These are phyloP conservation scores for Trametes punicea DNA, from an alignment of 768 basidiomycete species.

Conservation along the genomic window DNA sequence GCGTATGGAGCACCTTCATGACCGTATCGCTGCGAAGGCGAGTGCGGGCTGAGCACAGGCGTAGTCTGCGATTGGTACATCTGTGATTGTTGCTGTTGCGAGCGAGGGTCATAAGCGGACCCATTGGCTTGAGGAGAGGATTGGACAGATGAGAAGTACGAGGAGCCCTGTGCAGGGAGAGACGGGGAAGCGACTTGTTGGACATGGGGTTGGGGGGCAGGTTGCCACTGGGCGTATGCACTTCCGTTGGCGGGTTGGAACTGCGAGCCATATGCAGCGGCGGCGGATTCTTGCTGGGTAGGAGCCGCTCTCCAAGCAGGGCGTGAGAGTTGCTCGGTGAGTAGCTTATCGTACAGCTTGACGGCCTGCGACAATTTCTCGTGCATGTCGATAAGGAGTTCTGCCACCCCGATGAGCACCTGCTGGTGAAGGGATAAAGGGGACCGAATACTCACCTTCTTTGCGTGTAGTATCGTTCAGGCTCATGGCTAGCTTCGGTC, in stretches of 20 bases:
- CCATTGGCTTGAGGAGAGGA: conserved; percentile 15
- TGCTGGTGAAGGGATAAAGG: no score
- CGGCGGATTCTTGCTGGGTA: conserved; percentile 7
- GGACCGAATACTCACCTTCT: conserved; percentile 57
- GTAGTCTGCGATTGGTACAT: conserved; percentile 18
- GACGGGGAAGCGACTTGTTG: conserved; percentile 10
- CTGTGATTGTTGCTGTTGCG: conserved; percentile 15
- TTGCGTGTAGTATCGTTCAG: conserved; percentile 83
- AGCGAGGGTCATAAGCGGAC: conserved; percentile 9
- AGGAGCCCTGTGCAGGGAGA: conserved; percentile 7
- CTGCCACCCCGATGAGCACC: no score
- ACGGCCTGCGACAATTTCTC: conserved; percentile 91
- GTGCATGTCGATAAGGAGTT: conserved; percentile 95
- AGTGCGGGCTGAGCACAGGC: conserved; percentile 10
- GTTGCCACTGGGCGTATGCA: conserved; percentile 23
- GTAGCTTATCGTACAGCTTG: conserved; percentile 82
- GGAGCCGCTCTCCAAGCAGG: conserved; percentile 54
- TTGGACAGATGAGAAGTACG: conserved; percentile 19
- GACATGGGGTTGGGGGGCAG: conserved; percentile 5
- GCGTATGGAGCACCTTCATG: conserved; percentile 6
- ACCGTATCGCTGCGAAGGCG: conserved; percentile 1
- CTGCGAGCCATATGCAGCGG: conserved; percentile 31
- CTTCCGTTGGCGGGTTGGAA: conserved; percentile 16
- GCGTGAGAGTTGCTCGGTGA: conserved; percentile 78
- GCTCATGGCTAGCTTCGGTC: conserved; percentile 81